These are phyloP conservation scores for Jacaranda copaia DNA, from an alignment of 257 asterid genomes.

Conservation along the genomic window DNA sequence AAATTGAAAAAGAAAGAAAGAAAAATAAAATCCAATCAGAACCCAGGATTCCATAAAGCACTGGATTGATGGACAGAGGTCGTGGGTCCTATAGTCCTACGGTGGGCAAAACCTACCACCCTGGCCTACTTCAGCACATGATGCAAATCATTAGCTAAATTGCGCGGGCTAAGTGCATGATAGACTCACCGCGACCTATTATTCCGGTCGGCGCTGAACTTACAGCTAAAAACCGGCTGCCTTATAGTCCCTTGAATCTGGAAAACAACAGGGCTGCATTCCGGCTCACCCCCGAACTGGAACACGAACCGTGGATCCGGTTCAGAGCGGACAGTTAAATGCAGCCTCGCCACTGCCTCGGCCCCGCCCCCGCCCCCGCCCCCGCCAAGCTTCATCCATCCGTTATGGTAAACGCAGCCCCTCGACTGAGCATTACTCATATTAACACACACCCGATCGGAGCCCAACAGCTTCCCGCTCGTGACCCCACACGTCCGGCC, in stretches of 20 bases:
- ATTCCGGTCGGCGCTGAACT: conserved; percentile 80
- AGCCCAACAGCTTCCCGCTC: conserved; percentile 66
- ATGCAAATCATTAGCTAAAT: conserved; percentile 31
- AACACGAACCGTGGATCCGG: conserved; percentile 90
- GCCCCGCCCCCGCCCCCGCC: conserved; percentile 36
- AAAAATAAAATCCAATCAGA: background rate
- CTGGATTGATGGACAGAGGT: conserved; percentile 22
- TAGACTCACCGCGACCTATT: conserved; percentile 78
- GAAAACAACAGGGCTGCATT: conserved; percentile 87
- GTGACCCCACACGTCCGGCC: conserved; percentile 78
- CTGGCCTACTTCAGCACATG: conserved; percentile 42
- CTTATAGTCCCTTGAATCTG: conserved; percentile 83
- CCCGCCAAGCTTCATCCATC: conserved; percentile 77
- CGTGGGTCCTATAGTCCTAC: conserved; percentile 36
- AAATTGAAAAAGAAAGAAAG: background rate
- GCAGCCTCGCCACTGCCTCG: conserved; percentile 59
- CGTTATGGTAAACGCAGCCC: conserved; percentile 58
- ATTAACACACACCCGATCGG: conserved; percentile 48
- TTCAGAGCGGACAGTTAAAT: conserved; percentile 70
- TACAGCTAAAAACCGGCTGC: conserved; percentile 96
- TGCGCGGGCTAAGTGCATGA: conserved; percentile 27
- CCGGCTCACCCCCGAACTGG: conserved; percentile 94
- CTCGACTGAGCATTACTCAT: conserved; percentile 53
- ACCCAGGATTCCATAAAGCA: background rate
- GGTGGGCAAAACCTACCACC: conserved; percentile 7